Base-by-base conservation (phyloP, 805 yeast species). In the Kodamaea leandrae region DNA sequence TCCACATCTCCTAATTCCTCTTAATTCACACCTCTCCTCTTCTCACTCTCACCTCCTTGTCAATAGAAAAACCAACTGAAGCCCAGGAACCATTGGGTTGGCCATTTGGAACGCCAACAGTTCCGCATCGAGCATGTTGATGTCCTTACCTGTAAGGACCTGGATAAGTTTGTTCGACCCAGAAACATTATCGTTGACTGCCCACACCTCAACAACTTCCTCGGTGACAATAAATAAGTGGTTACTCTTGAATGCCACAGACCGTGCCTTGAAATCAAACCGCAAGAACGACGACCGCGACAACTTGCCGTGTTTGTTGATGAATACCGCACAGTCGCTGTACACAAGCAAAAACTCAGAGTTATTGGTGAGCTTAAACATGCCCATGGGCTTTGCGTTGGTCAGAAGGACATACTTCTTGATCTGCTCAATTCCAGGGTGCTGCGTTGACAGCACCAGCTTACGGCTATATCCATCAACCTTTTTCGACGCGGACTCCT, bases 171-270 rank as follows among this genome's bases (percentile, higher is more conserved):
- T 74, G 41, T 64, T 69, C 8, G 74, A 46, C 3, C 72, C 71
- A 14, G 60, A 61, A 14, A 71, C 70, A 38, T 62, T 60, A 45
- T 68, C 74, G 33, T 74, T 72, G 18, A 83, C 64, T 25, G 79
- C 72, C 66, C 89, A 79, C 2, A 87, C 70, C 53, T 87, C 95
- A 6, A 86, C 68, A 35, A 81, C 72, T 48, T 84, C 88, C 15
- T 80, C 80, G 30, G 83, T 78, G 20, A 79, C 72, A 4, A 83
- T 41, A 29, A 68, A 58, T 12, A 70, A 49, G 41, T 64, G 53
- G 44, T 68, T 65, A 32, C 61, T 50, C 21, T 32, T 26, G 42
- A 66, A 69, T 1, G 71, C 54, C n/a, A 66, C 53, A 10, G 55
- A 55, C 48, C 55, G 58, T 7, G 72, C 71, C 44, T 59, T 60